A percentile compares a stretch with the other conserved stretches of the same genome.
Conservation (phyloP, 2,329 filamentous ascomycete species). For the Sporothrix globosa region DNA sequence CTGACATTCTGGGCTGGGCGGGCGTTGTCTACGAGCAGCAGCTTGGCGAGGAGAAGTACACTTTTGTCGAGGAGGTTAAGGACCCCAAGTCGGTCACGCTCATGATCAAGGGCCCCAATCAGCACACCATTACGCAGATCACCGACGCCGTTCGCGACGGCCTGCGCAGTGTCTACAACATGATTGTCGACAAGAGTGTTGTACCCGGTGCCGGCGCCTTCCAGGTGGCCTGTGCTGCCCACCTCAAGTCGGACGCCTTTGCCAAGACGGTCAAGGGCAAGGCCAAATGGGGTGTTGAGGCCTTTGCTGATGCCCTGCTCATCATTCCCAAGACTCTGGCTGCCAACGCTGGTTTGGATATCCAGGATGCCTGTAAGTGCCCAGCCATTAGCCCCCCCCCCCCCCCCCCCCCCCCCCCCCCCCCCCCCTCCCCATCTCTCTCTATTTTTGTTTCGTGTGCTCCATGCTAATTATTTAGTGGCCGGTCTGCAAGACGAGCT, state of each 20-base stretch:
- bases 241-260: slow-evolving; percentile 85
- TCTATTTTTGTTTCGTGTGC: neutral
- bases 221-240: slow-evolving; percentile 88
- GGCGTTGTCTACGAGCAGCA: slow-evolving; percentile 97
- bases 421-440: too few species aligned
- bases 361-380: slow-evolving; percentile 86
- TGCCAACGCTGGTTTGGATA: slow-evolving; percentile 92
- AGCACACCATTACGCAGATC: slow-evolving; percentile 94
- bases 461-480: slow-evolving; percentile 55
- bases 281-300: slow-evolving; percentile 91
- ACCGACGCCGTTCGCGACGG: slow-evolving; percentile 96
- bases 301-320: slow-evolving; percentile 91
- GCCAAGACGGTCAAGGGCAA: slow-evolving; percentile 94
- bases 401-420: too few species aligned
- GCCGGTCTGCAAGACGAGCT: slow-evolving; percentile 85
- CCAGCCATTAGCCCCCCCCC: too few species aligned
- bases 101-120: slow-evolving; percentile 96
- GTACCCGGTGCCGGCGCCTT: slow-evolving; percentile 94
- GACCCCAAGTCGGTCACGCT: slow-evolving; percentile 97
- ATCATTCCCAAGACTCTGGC: slow-evolving; percentile 97
- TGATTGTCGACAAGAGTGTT: slow-evolving; percentile 96
- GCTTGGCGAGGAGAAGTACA: slow-evolving; percentile 98
- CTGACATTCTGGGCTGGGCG: slow-evolving; percentile 91
- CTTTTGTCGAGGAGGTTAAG: slow-evolving; percentile 98
- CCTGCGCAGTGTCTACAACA: slow-evolving; percentile 96